Base-by-base conservation (phyloP, 192 early-diverging fungal species). In the Coemansia sp. region DNA sequence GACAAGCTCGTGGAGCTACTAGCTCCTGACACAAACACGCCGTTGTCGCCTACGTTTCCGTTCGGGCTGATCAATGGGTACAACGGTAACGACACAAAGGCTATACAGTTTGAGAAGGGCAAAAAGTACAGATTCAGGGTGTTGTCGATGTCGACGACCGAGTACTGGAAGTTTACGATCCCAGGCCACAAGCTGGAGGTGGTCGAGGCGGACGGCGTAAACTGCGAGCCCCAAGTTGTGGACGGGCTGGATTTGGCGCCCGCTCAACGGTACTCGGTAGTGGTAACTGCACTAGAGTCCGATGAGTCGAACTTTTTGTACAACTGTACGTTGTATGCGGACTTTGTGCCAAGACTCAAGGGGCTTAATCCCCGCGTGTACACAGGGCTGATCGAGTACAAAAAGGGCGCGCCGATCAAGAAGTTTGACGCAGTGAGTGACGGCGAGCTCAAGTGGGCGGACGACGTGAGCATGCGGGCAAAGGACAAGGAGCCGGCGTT, bases 41-140 rank as follows among this genome's bases (percentile, higher is more conserved):
- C 70, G 62, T 82, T 62, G 84, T 36, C 31, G 28, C 37, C 38
- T 28, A 55, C 67, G 55, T 60, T 31, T 17, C 57, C 57, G 2
- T 54, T n/a, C 9, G 51, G 49, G 3, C 40, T 78, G 22, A 66
- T 82, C 37, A 82, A 77, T 58, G 64, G 71, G 0, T 52, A 66
- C 28, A 86, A 40, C 40, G 85, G 88, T 10, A 68, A 67, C 34
- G 51, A 84, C 26, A 69, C 83, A 7, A 80, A 70, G 56, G 37
- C 71, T 3, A 74, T 91, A 59, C 59, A 54, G 26, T 87, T 94
- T 67, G 63, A 64, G n/a, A 83, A 87, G 2, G 88, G 87, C 50
- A 91, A 90, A 74, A 88, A 82, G 14, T 92, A 92, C 74, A 86
- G 90, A 57, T 59, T 94, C 56, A 85, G 90, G 8, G 44, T 94